These are phyloP conservation scores for Coniella vitis DNA, from an alignment of 2,329 filamentous ascomycete genomes.

Conservation along the genomic window DNA sequence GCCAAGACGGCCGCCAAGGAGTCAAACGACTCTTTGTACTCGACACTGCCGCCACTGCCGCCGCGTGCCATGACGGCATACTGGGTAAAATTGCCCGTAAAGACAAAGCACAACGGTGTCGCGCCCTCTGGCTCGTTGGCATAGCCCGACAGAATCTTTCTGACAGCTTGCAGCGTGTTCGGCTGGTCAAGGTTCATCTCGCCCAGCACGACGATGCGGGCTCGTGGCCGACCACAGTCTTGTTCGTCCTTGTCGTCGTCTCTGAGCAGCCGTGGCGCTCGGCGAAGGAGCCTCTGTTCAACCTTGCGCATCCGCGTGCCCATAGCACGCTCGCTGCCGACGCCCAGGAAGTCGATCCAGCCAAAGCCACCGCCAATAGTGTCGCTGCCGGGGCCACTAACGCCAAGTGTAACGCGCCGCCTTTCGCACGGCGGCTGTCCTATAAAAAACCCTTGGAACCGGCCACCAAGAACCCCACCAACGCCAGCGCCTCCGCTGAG, in stretches of 20 bases:
- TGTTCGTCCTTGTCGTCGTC: constrained; percentile 18
- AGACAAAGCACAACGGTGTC: constrained; percentile 70
- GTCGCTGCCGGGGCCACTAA: constrained; percentile 52
- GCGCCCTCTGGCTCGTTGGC: constrained; percentile 55
- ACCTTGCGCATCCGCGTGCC: constrained; percentile 78
- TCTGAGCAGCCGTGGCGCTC: constrained; percentile 21
- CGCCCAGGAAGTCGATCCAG: constrained; percentile 93
- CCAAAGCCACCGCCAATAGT: constrained; percentile 78
- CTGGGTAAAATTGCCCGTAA: constrained; percentile 77
- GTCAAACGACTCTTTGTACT: constrained; percentile 97
- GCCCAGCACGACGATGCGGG: constrained; percentile 67
- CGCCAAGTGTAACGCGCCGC: constrained; percentile 70
- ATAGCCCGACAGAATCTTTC: constrained; percentile 71
- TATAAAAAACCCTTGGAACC: constrained; percentile 84
- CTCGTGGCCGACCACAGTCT: constrained; percentile 31
- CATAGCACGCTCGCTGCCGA: constrained; percentile 80
- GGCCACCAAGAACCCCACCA: constrained; percentile 85
- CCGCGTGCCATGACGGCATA: constrained; percentile 60
- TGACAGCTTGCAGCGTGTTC: constrained; percentile 71
- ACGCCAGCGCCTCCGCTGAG: constrained; percentile 74
- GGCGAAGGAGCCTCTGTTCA: constrained; percentile 59
- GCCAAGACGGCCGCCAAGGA: constrained; percentile 72
- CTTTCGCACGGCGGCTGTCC: constrained; percentile 88
- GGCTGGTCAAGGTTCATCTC: constrained; percentile 84
- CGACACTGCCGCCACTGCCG: constrained; percentile 73